A percentile compares a stretch with the other conserved stretches of the same genome.
Conservation (phyloP, 1,139 yeast species). For the Scheffersomyces quercinus region DNA sequence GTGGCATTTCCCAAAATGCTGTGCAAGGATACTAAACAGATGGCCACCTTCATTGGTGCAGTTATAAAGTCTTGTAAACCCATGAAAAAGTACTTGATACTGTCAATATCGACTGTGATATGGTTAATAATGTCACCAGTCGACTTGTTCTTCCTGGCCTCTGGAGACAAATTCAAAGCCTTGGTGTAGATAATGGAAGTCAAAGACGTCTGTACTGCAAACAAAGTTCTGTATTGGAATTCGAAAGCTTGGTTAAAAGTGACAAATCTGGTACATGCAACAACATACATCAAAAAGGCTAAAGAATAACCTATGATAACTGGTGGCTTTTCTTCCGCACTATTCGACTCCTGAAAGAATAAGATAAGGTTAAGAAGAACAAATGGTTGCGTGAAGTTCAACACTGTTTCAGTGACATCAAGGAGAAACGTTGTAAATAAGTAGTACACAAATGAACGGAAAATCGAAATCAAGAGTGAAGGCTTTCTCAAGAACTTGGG, state of each 20-base stretch:
- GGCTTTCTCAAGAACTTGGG: conserved; percentile 12
- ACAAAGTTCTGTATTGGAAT: conserved; percentile 15
- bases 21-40: conserved; percentile 22
- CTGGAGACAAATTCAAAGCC: conserved; percentile 27
- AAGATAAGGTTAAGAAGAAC: conserved; percentile 22
- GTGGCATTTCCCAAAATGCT: conserved; percentile 25
- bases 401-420: conserved; percentile 13
- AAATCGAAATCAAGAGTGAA: conserved; percentile 18
- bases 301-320: conserved; percentile 22
- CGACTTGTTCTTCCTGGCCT: conserved; percentile 24
- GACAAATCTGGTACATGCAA: conserved; percentile 17
- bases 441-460: conserved; percentile 9
- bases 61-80: conserved; percentile 19
- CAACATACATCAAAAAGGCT: conserved; percentile 18
- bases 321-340: conserved; percentile 17
- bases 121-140: conserved; percentile 33
- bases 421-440: conserved; percentile 9
- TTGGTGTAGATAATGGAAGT: conserved; percentile 24
- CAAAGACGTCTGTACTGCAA: conserved; percentile 16
- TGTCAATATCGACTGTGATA: conserved; percentile 23
- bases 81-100: conserved; percentile 18
- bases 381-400: conserved; percentile 21
- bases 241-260: conserved; percentile 21
- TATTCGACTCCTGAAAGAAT: conserved; percentile 14
- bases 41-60: conserved; percentile 21